Base-by-base conservation (phyloP, 2,329 filamentous ascomycete species). In the Fusarium pseudocircinatum region DNA sequence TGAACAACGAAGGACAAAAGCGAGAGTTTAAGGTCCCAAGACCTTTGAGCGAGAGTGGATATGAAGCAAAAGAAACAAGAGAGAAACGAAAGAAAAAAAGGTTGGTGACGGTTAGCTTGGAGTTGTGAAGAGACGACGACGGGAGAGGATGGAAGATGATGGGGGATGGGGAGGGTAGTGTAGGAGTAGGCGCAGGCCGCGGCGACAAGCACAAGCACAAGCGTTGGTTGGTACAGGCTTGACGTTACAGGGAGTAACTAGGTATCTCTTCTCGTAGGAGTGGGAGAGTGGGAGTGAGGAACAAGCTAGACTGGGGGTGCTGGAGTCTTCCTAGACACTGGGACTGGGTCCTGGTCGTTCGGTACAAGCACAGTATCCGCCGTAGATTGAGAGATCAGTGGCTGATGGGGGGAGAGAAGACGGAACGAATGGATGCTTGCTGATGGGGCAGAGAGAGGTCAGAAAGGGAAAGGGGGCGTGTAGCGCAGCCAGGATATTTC, bases 141-240 rank as follows among this genome's bases (percentile, higher is more conserved):
- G 47, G 30, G 65, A 65, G 62, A 70, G 32, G 54, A 59, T 71
- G 54, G 52, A 60, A 66, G 37, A 57, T 28, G 58, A 60, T 65
- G 56, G 69, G 73, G 63, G 73, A 67, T 63, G 71, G 63, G 61
- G 54, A 75, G 64, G 73, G 70, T 69, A 68, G 72, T 70, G 66
- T 74, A 75, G 72, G 72, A 60, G 61, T 60, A 65, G 57, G 62
- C 32, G 46, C 57, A 69, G 66, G 50, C 44, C 42, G 59, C 30
- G 47, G 30, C 44, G 50, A 60, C 68, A 69, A 36, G 36, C 36
- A 36, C 36, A 36, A 67, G 71, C 59, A 18, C 16, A 37, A 12
- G 37, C 37, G 63, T 52, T 20, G 49, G 63, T 53, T 16, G 50
- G 50, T 34, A 50, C 44, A 50, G 43, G 39, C 54, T 61, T 39